Conservation (phyloP, 2,329 filamentous ascomycete species). For the Colletotrichum neosansevieriae region DNA sequence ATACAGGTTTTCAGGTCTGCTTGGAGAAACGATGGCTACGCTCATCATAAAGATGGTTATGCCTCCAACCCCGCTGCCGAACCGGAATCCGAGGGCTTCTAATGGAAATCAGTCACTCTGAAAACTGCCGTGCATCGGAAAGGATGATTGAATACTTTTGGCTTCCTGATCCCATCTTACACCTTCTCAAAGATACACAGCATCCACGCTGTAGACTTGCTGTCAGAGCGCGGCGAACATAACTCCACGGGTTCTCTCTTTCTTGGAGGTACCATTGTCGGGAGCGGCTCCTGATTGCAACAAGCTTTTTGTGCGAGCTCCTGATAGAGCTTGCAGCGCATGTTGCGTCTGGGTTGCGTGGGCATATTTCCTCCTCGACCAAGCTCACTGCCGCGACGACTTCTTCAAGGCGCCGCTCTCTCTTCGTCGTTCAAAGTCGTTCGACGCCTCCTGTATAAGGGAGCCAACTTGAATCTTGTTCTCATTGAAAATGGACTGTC, state of each 20-base stretch:
- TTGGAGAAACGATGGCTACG: too few relatives aligned
- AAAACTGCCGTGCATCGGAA: neutral
- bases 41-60: neutral
- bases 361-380: neutral
- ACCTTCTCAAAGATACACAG: neutral
- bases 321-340: neutral
- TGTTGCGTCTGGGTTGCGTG: too few relatives aligned
- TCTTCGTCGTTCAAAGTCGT: too few relatives aligned
- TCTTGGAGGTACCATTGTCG: neutral
- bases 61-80: neutral
- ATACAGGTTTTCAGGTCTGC: too few relatives aligned
- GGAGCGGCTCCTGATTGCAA: neutral
- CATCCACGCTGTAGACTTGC: accelerated
- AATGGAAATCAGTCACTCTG: neutral
- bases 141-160: neutral
- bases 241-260: neutral
- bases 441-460: too few relatives aligned
- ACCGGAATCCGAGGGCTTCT: neutral
- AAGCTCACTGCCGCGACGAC: neutral
- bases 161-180: accelerated
- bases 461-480: too few relatives aligned
- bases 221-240: accelerated
- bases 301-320: accelerated
- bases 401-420: neutral
- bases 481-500: too few relatives aligned